Evolutionary conservation across 441 rosid species (phyloP), one percentile per base, ranked within the genome.

Genomic region (Gossypium davidsonii): DNA sequence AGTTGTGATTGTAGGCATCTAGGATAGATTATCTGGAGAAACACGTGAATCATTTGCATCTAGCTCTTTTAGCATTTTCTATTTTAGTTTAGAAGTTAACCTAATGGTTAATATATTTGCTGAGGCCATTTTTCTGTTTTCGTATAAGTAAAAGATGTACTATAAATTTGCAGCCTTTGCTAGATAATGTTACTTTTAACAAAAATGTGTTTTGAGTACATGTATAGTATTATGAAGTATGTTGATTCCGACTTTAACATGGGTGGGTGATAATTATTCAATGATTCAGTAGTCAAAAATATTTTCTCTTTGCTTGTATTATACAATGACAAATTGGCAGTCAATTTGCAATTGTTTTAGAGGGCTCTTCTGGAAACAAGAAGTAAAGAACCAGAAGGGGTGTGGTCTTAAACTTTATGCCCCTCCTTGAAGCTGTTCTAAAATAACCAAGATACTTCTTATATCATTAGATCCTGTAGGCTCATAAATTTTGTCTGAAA

Each of bases 381-480:
- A 31, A 60, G 66, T 25, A 57, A n/a, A 31, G 46, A 68, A 52
- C 11, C 3, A 5, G 55, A 68, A 17, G 26, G 59, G 44, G 60
- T 12, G 9, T 26, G 46, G 60, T 67, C 42, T 67, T 49, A 25
- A 67, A 48, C 57, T 67, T 67, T 23, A 48, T 67, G 6, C 39
- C 21, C 23, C 70, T 48, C 14, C 56, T 66, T 48, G 34, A 44
- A 46, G 34, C 21, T 14, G 57, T 14, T 6, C 12, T 48, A 46
- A 39, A 68, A 51, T 68, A 52, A 51, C 17, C 25, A 68, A n/a
- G 72, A 67, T 51, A 67, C 59, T 15, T 49, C 18, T 23, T 48
- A 48, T 25, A n/a, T 15, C 1, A 28, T 25, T 48, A 48, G 21
- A 25, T 17, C 34, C n/a, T 67, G 57, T 25, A 67, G 23, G 58